phyloP scores from a whole-genome alignment of 257 asterid species.

The Solanum infundibuliforme region DNA sequence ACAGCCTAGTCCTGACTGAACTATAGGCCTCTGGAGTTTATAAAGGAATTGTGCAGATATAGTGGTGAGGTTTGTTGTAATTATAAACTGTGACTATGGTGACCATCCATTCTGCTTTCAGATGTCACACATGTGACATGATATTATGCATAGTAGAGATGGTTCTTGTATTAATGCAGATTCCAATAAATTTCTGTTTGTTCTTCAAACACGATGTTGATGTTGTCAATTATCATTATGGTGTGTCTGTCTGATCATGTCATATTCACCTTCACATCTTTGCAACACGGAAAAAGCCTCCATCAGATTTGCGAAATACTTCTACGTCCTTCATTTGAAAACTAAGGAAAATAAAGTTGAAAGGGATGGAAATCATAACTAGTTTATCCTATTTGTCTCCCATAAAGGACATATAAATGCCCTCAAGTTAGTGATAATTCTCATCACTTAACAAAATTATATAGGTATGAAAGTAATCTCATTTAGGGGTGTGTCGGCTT shows the following conservation, averaged over 20 bases:
- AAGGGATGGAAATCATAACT: neutral
- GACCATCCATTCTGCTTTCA: neutral
- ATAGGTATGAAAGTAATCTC: too few species aligned
- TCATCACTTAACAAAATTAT: too few species aligned
- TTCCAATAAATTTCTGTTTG: neutral
- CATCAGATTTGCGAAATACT: neutral
- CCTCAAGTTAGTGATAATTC: too few species aligned
- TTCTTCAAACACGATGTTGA: neutral
- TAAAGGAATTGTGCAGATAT: neutral
- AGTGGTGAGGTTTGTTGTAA: neutral
- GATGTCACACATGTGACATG: neutral
- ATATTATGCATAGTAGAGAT: neutral
- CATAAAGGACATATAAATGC: too few species aligned
- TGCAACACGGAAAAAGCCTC: neutral
- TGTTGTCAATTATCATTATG: neutral
- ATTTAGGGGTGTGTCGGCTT: too few species aligned
- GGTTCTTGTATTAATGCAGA: neutral
- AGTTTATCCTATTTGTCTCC: too few species aligned
- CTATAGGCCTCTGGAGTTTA: neutral
- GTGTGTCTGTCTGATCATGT: neutral
- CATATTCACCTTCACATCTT: neutral
- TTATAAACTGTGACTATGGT: neutral
- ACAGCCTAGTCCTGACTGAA: neutral
- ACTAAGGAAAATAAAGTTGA: neutral
- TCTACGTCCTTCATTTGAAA: neutral